Percentiles rank a stretch among this genome's conserved stretches.
These are phyloP conservation scores for Trametes sanguinea DNA, from an alignment of 768 basidiomycete species.

Conservation along the genomic window DNA sequence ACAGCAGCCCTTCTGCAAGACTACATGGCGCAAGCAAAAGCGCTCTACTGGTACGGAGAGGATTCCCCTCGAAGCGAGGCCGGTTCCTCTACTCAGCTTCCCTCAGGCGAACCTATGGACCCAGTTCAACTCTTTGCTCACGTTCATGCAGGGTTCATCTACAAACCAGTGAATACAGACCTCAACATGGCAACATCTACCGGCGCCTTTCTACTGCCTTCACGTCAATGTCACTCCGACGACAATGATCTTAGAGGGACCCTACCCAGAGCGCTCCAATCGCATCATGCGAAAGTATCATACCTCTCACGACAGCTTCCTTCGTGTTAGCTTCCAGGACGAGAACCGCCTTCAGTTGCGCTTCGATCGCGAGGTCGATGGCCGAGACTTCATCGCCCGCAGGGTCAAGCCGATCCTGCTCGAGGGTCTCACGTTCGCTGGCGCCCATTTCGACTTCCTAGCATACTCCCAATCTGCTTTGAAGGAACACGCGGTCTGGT, in stretches of 20 bases:
- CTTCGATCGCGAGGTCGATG: constrained; percentile 58
- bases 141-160: constrained; percentile 19
- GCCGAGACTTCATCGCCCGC: constrained; percentile 46
- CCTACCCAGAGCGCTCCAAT: constrained; percentile 61
- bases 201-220: constrained; percentile 45
- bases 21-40: constrained; percentile 36
- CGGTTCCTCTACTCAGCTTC: too few relatives aligned
- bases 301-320: constrained; percentile 51
- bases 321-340: constrained; percentile 65
- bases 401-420: constrained; percentile 50
- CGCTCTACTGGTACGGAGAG: constrained; percentile 26
- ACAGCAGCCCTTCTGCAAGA: constrained; percentile 43
- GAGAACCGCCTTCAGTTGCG: constrained; percentile 55
- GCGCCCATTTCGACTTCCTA: constrained; percentile 59
- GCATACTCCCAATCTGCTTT: constrained; percentile 76
- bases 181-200: constrained; percentile 4
- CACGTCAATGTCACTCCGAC: constrained; percentile 59
- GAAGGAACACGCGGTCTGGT: constrained; percentile 61
- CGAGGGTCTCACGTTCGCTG: constrained; percentile 54
- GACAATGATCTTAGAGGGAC: constrained; percentile 52
- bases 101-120: background rate
- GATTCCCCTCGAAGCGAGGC: constrained; percentile 2
- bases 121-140: constrained; percentile 19
- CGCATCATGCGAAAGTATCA: constrained; percentile 58
- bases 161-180: constrained; percentile 14